Conservation (phyloP, 2,329 filamentous ascomycete genomes). For the Gnomoniopsis sp. region DNA sequence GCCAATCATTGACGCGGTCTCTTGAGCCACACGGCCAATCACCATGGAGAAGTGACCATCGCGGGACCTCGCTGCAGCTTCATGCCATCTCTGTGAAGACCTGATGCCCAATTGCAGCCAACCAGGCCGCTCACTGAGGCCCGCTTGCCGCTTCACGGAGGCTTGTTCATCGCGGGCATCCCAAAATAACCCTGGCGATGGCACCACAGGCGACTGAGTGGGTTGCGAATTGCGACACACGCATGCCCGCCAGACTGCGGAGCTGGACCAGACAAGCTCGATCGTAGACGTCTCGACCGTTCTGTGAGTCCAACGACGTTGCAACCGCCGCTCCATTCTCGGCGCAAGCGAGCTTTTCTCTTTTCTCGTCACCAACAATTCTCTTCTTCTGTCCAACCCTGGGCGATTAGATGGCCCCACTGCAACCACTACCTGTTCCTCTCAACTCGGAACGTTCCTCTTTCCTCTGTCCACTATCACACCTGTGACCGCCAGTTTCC, state of each 20-base stretch:
- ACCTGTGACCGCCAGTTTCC: slow-evolving; percentile 18
- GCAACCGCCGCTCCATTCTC: neutral
- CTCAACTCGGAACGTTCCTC: slow-evolving; percentile 2
- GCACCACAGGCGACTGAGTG: slow-evolving; percentile 9
- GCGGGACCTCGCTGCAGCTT: slow-evolving; percentile 8
- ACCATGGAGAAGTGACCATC: slow-evolving; percentile 11
- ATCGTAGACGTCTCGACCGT: neutral
- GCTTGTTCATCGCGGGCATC: slow-evolving; percentile 13
- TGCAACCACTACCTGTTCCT: slow-evolving; percentile 7
- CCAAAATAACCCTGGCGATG: slow-evolving; percentile 25
- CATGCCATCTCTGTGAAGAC: slow-evolving; percentile 5
- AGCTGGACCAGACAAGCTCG: neutral
- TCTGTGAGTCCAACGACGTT: neutral
- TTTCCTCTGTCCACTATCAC: slow-evolving; percentile 17
- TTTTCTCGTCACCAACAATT: slow-evolving; percentile 9
- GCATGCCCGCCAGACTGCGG: slow-evolving; percentile 13
- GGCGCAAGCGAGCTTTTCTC: slow-evolving; percentile 1
- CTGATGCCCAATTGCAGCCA: slow-evolving; percentile 23
- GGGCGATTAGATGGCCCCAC: slow-evolving; percentile 7
- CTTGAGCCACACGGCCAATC: slow-evolving; percentile 13
- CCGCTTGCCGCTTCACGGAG: slow-evolving; percentile 24
- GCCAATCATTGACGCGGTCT: slow-evolving; percentile 8
- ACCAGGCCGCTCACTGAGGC: slow-evolving; percentile 27
- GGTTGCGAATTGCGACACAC: slow-evolving; percentile 9
- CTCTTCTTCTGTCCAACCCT: slow-evolving; percentile 1